Evolutionary conservation across 148 eudicot species (phyloP), one percentile per base, ranked within the genome.

Genomic region (Diospyros lotus): DNA sequence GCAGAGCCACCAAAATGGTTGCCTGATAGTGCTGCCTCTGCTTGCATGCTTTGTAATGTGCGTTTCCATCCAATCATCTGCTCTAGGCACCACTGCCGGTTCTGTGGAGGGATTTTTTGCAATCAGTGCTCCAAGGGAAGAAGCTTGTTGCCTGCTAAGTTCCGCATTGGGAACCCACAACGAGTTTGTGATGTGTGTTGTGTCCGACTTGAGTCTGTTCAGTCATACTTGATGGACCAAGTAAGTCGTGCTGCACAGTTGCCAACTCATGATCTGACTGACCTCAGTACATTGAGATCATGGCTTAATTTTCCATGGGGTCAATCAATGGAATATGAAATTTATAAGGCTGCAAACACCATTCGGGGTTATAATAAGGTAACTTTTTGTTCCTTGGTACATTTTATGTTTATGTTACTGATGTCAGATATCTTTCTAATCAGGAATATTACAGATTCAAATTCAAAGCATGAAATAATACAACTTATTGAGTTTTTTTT

Each of bases 301-400:
- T 89, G 93, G 93, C 87, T 89, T 59, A 89, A 89, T 79, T 85
- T 89, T 66, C 93, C 93, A n/a, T 89, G 90, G 93, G 86, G 87
- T 10, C 89, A 84, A 61, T 85, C 93, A 44, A 89, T 89, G 93
- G 93, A 89, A 74, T 85, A 87, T 70, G 93, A 89, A 75, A 87
- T 85, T 66, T 89, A 89, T 76, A 89, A 89, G 79, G 87, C 93
- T 53, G 58, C 93, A 58, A 89, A 89, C 77, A 80, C 85, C 72
- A 82, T 89, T 71, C 82, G 83, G 28, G 85, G 87, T 58, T 89
- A 87, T 71, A 77, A 75, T 69, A 84, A 83, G 93, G 93, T 89
- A 80, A 2, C 5, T 3, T 14, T 56, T 71, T 42, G 28, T 17
- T 72, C 48, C 38, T 18, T 59, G 40, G 40, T 58, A 54, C 58